Percentiles rank a stretch among this genome's conserved stretches.
Conservation (phyloP, 2,329 filamentous ascomycete genomes). For the Coleophoma crateriformis region DNA sequence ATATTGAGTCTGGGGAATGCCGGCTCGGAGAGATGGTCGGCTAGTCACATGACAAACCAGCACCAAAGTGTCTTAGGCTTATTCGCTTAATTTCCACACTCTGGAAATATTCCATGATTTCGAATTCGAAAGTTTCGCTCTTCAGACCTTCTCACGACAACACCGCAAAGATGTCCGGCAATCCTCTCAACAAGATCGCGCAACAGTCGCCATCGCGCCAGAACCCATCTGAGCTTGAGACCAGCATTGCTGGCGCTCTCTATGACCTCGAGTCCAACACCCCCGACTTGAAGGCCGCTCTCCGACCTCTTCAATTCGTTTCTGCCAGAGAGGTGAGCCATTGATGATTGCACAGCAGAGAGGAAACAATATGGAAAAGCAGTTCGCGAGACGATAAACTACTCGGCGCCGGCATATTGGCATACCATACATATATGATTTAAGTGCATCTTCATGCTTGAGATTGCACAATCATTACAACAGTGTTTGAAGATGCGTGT, state of each 20-base stretch:
- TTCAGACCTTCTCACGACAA: constrained; percentile 9
- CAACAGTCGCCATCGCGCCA: constrained; percentile 89
- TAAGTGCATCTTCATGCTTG: constrained; percentile 12
- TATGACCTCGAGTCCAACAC: constrained; percentile 99
- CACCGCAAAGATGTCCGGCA: constrained; percentile 47
- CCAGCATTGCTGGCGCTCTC: constrained; percentile 91
- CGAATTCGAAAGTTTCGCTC: constrained; percentile 1
- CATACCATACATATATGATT: constrained; percentile 12
- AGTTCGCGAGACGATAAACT: constrained; percentile 14
- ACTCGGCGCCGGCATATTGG: constrained; percentile 15
- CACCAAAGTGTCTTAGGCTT: no score
- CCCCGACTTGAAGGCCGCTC: constrained; percentile 90
- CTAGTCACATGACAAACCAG: no score
- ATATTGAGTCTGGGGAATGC: no score
- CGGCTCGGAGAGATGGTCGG: no score
- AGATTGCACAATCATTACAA: constrained; percentile 5
- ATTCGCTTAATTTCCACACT: not conserved
- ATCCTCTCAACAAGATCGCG: constrained; percentile 94
- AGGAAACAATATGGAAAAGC: constrained; percentile 5
- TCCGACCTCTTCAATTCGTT: constrained; percentile 97
- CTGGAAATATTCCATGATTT: not conserved
- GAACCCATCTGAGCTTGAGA: constrained; percentile 97
- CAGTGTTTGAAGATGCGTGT: constrained; percentile 4
- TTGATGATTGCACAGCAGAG: constrained; percentile 15
- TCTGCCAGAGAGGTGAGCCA: constrained; percentile 97